Evolutionary conservation across 2,329 filamentous ascomycete species (phyloP), one percentile per base, ranked within the genome.

Genomic region (Colletotrichum incanum): DNA sequence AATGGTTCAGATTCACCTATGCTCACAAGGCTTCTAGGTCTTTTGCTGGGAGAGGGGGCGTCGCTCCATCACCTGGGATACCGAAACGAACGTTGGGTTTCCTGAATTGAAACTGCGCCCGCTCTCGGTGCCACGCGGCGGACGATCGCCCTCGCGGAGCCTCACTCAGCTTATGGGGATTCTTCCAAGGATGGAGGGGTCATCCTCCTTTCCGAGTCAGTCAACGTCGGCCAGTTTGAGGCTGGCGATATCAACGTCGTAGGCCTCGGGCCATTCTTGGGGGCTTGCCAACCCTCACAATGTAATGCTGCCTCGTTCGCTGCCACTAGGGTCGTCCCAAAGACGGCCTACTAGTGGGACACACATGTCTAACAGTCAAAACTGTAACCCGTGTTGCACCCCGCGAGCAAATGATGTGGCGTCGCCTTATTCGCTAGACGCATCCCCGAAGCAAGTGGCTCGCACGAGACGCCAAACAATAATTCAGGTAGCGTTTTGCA

Each of bases 321-420:
- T 39, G 37, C 11, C n/a, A 41, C n/a, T 8, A 58, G 14, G 34
- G 3, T 23, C 34, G 31, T 7, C n/a, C 14, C 37, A 18, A 26
- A 41, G 34, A 39, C n/a, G 37, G 3, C 55, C 37, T 14, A 41
- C 20, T 37, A 23, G 34, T 41, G 14, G 20, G 14, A 2, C 7
- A 39, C 34, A 58, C 37, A 39, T 39, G 37, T 11, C 31, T 37
- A 41, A 23, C 37, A 26, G 1, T 16, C n/a, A 14, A 18, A 26
- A 58, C 3, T 5, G 3, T 4, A 16, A 11, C n/a, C 37, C 18
- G 31, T 26, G n/a, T 41, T 23, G 55, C 55, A 58, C 37, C 34
- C 28, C 20, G 12, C 20, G 20, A 39, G n/a, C 9, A 34, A 16
- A n/a, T 31, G 11, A 54, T 61, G 65, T 67, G 65, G 65, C 65